Base-by-base conservation (phyloP, 2,329 filamentous ascomycete genomes). In the Huntiella bhutanensis region DNA sequence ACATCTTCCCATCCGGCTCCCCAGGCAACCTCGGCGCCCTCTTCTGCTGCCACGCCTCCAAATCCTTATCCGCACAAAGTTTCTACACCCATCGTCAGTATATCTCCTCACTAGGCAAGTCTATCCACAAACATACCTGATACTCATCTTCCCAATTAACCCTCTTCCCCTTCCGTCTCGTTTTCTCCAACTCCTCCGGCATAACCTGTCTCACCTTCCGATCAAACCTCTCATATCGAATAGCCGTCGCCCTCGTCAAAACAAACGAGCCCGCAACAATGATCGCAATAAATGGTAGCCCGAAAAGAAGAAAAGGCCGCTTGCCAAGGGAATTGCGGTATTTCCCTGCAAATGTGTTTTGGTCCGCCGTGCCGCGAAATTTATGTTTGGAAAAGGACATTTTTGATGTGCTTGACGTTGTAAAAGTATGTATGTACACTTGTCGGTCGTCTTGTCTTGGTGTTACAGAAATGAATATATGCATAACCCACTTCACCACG, bases 21-120 rank as follows among this genome's bases (percentile, higher is more conserved):
- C 91, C 91, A 15, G 83, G 78, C 51, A 95, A 70, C 58, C 91
- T 71, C 65, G 94, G 77, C 8, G 96, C 86, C 45, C 92, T 77
- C 64, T 91, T 92, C 64, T 96, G 91, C 60, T 96, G 88, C 91
- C 91, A 98, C 58, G 85, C 74, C 57, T 98, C 88, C 51, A 96
- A 65, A 58, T 96, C 91, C 61, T 92, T 93, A 32, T 83, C 82
- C 16, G 49, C 50, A 32, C 51, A 48, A 34, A 52, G 41, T 45
- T 41, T 48, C 51, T 52, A 36, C 11, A 15, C 4, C 33, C 4
- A 37, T 42, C 44, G 42, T 17, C 13, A 28, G 10, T 16, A 33
- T 41, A 32, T 34, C n/a, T n/a, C n/a, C n/a, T n/a, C n/a, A n/a
- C n/a, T n/a, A n/a, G n/a, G n/a, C n/a, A n/a, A n/a, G n/a, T n/a